phyloP scores from a whole-genome alignment of 73 alveolate species.

The Symbiodinium pilosum region DNA sequence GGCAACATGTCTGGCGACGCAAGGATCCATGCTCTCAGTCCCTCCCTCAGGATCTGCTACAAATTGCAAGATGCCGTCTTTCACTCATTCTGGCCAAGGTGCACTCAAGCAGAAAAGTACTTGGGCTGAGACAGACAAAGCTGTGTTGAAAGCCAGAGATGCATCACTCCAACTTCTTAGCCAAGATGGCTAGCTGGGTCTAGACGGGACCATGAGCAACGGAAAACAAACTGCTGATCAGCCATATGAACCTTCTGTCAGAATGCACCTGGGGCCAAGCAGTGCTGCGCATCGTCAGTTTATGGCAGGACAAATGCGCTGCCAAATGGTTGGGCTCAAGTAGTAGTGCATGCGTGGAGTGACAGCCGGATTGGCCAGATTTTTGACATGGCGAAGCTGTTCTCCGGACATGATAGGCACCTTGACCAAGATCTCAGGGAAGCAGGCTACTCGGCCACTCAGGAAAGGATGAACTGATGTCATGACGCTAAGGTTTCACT shows the following conservation, averaged over 20 bases:
- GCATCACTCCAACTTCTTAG: background rate
- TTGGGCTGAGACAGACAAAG: background rate
- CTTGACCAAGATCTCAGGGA: background rate
- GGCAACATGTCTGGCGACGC: background rate
- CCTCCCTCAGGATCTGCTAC: background rate
- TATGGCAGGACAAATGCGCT: too few relatives aligned
- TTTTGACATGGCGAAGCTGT: slow-evolving; percentile 62
- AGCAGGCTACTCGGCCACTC: too few relatives aligned
- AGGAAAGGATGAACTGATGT: background rate
- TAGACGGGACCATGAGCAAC: too few relatives aligned
- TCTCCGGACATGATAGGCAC: slow-evolving; percentile 60
- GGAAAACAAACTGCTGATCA: too few relatives aligned
- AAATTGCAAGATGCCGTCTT: background rate
- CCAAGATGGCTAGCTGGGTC: background rate
- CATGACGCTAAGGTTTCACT: slow-evolving; percentile 34
- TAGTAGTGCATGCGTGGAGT: too few relatives aligned
- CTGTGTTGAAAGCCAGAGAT: background rate
- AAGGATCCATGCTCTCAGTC: background rate
- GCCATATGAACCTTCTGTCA: too few relatives aligned
- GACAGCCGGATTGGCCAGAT: background rate
- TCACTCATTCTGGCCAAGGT: background rate
- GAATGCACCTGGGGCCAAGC: too few relatives aligned
- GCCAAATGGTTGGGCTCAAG: too few relatives aligned
- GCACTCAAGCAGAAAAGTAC: background rate
- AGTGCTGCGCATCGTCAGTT: too few relatives aligned